Evolutionary conservation across 2,329 filamentous ascomycete genomes (phyloP), one percentile per base, ranked within the genome.

Genomic region (Fusarium torreyae): DNA sequence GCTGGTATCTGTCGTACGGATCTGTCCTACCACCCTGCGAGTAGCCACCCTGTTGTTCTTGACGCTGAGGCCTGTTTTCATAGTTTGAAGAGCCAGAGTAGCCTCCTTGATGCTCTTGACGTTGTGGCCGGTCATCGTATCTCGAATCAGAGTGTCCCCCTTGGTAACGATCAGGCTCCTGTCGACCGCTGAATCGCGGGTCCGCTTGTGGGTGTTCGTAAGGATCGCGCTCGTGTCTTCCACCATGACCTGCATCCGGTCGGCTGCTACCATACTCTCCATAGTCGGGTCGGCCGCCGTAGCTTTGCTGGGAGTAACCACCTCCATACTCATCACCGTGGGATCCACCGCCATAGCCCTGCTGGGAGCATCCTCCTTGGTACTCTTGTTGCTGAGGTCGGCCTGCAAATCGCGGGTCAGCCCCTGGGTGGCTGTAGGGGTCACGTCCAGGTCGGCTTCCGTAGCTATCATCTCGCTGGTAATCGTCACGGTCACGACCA

Each of bases 1-100:
- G 81, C 76, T 97, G 94, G 77, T 97, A 96, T 60, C 87, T 86
- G 57, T 89, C 82, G 79, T 91, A 94, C 55, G 85, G 83, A 51
- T 82, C 80, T 39, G 79, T 79, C 7, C 77, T 33, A 17, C 45
- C 43, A 14, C 54, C 43, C 17, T 66, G 61, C 26, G 22, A 24
- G 22, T 24, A 24, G 22, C 45, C 43, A 17, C 54, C 43, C 17
- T 66, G 61, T 20, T 62, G 34, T 13, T 56, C n/a, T 20, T 57
- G 62, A 4, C 53, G 52, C 18, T 57, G 52, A 20, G 63, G 52
- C 18, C 43, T 31, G 26, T 26, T 40, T 1, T 62, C 62, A 22
- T 66, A 66, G 6, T 40, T 43, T n/a, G 63, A 66, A 14, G 52
- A 45, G 14, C 42, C 31, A 1, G 62, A 58, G n/a, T 53, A 40